Conservation (phyloP, 2,329 filamentous ascomycete genomes). For the Botrytis tulipae region DNA sequence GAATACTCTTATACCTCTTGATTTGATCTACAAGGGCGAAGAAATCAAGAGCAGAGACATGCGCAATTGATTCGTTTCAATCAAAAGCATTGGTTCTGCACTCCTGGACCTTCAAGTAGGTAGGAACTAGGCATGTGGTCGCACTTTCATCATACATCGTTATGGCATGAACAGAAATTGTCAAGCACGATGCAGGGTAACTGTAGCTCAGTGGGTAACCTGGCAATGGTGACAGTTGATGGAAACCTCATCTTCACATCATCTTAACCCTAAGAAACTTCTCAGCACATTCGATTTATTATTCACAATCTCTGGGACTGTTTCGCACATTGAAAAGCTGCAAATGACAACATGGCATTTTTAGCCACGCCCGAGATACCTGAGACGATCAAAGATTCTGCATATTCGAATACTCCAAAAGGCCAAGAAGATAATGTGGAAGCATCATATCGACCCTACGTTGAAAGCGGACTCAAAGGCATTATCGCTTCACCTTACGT, state of each 20-base stretch:
- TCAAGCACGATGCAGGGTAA: slow-evolving; percentile 5
- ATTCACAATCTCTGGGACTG: background rate
- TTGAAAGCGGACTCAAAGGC: slow-evolving; percentile 5
- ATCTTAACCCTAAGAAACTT: background rate
- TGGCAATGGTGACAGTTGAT: background rate
- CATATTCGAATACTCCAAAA: background rate
- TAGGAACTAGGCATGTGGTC: background rate
- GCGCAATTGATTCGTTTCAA: background rate
- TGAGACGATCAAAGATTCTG: background rate
- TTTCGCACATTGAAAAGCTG: background rate
- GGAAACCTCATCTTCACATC: background rate
- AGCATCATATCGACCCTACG: slow-evolving; percentile 2
- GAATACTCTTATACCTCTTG: background rate
- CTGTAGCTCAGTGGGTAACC: background rate
- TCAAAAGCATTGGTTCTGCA: background rate
- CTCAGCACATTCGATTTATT: background rate
- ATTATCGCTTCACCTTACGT: slow-evolving; percentile 16
- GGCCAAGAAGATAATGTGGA: background rate
- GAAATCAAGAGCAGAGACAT: background rate
- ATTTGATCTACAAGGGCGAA: background rate
- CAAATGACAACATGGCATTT: background rate
- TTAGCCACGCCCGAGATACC: background rate
- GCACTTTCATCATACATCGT: background rate
- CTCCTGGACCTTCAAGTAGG: background rate
- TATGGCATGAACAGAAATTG: background rate